Evolutionary conservation across 192 early-diverging fungal species (phyloP), one percentile per base, ranked within the genome.

Genomic region (Powellomyces hirtus): DNA sequence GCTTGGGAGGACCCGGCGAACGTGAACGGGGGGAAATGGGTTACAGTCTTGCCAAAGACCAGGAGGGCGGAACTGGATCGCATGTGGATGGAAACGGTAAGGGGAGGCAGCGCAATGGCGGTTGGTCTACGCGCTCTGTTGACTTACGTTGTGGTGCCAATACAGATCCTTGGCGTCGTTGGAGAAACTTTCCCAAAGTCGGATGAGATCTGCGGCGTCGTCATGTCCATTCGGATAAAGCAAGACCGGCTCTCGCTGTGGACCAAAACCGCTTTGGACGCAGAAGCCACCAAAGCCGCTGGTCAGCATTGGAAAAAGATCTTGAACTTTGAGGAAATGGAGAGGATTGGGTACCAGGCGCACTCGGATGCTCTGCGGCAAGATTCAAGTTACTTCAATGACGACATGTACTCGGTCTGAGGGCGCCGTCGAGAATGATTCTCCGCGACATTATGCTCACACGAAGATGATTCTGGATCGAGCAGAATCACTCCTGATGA

Each of bases 21-120:
- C 68, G 81, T 90, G 55, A 85, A 85, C 59, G 96, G 96, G 34
- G 94, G 96, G 45, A 95, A 96, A 70, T 98, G 96, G 96, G 96
- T 96, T 75, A 71, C 75, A 13, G 75, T 93, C 53, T 70, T 98
- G 51, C 96, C 81, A 64, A 80, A 79, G 59, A 88, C 87, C 64
- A 84, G 84, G 26, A 86, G 84, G 62, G 53, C 16, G 27, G 89
- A 89, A 14, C 86, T 92, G 64, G 91, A 95, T 74, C 80, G 83
- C 40, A 77, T 83, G 57, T 98, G 93, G 94, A 83, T 95, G 64
- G 75, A 93, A 72, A 89, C 89, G 53, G 89, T 90, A 26, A n/a
- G n/a, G n/a, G n/a, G n/a, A n/a, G n/a, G n/a, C n/a, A n/a, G n/a
- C n/a, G n/a, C n/a, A n/a, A n/a, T n/a, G n/a, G n/a, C n/a, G n/a